Evolutionary conservation across 164 flowering plant genomes (phyloP).

Genomic region (Liriodendron chinense): DNA sequence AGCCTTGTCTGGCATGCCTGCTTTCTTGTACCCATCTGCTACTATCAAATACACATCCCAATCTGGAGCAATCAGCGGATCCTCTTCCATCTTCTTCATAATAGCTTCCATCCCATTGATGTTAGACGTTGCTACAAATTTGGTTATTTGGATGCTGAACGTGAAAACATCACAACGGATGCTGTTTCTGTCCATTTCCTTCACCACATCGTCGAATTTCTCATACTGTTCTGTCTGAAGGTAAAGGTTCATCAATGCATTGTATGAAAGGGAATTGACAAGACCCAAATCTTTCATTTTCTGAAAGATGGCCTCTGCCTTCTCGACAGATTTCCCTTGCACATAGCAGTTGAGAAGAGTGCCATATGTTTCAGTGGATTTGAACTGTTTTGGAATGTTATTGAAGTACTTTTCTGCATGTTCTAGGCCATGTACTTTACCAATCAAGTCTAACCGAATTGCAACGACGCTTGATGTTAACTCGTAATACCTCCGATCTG

Average conservation of each 20-base stretch:
- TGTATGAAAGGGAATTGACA: conserved; percentile 23
- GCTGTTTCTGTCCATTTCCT: conserved; percentile 43
- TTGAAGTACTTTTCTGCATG: conserved; percentile 38
- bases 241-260: conserved; percentile 35
- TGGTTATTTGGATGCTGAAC: conserved; percentile 20
- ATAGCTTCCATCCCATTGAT: conserved; percentile 30
- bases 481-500: conserved; percentile 16
- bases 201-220: conserved; percentile 29
- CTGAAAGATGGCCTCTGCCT: conserved; percentile 42
- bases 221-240: conserved; percentile 28
- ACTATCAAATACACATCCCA: conserved; percentile 30
- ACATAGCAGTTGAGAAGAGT: conserved; percentile 42
- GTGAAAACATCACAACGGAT: conserved; percentile 27
- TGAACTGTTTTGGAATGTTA: conserved; percentile 20
- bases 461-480: conserved; percentile 24
- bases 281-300: conserved; percentile 27
- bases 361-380: conserved; percentile 18
- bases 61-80: conserved; percentile 15
- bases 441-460: conserved; percentile 29
- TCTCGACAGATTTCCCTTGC: conserved; percentile 27
- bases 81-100: conserved; percentile 32
- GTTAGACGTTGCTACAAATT: conserved; percentile 31
- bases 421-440: conserved; percentile 34
- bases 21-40: conserved; percentile 41
- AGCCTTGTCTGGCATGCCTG: conserved; percentile 29